phyloP scores from a whole-genome alignment of 75 land plant species.

The Adiantum capillusveneris region DNA sequence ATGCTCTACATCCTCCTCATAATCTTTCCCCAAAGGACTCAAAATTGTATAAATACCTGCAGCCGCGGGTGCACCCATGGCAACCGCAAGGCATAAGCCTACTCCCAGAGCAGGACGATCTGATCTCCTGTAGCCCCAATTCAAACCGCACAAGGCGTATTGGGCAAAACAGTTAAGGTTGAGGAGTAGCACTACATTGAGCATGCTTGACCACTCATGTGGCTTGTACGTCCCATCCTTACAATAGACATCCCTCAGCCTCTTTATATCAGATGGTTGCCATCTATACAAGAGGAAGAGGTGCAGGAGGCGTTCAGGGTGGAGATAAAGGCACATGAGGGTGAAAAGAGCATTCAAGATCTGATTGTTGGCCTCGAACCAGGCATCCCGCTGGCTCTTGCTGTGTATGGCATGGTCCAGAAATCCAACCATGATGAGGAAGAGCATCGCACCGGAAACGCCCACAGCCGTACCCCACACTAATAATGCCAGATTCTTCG shows the following conservation, averaged over 20 bases:
- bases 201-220: slow-evolving; percentile 69
- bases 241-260: slow-evolving; percentile 59
- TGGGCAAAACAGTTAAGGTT: slow-evolving; percentile 72
- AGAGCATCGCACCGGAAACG: slow-evolving; percentile 57
- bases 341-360: slow-evolving; percentile 80
- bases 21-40: slow-evolving; percentile 69
- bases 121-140: slow-evolving; percentile 63
- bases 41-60: slow-evolving; percentile 55
- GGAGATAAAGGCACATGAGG: slow-evolving; percentile 68
- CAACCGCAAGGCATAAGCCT: slow-evolving; percentile 40
- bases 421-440: slow-evolving; percentile 75
- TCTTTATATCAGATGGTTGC: slow-evolving; percentile 40
- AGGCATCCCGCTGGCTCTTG: slow-evolving; percentile 47
- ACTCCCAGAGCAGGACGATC: slow-evolving; percentile 60
- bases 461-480: slow-evolving; percentile 56
- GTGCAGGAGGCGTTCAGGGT: slow-evolving; percentile 65
- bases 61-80: slow-evolving; percentile 52
- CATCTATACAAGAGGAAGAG: slow-evolving; percentile 52
- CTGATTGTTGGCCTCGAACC: slow-evolving; percentile 85
- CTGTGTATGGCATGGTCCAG: slow-evolving; percentile 45
- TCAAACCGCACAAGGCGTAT: slow-evolving; percentile 83
- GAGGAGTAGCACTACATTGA: slow-evolving; percentile 60
- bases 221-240: slow-evolving; percentile 60
- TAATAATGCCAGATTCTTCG: slow-evolving; percentile 60
- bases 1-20: slow-evolving; percentile 33